phyloP scores from a whole-genome alignment of 768 basidiomycete species.

The Boletus patriciae region DNA sequence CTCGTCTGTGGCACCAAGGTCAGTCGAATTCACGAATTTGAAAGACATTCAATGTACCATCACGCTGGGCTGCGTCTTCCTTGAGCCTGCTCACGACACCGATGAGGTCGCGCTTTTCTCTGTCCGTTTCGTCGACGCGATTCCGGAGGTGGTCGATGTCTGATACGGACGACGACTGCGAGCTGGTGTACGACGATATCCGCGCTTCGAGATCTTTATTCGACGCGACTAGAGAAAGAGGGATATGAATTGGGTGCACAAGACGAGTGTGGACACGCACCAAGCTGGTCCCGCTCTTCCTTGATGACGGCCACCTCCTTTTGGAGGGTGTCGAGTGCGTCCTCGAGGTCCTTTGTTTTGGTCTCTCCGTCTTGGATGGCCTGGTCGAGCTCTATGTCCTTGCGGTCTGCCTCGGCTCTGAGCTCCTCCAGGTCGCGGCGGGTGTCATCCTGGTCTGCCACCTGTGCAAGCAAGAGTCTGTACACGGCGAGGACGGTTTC shows the following conservation, averaged over 20 bases:
- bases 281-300: constrained; percentile 64
- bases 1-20: constrained; percentile 51
- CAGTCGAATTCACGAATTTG: neutral
- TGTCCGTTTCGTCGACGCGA: constrained; percentile 72
- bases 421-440: constrained; percentile 69
- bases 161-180: constrained; percentile 60
- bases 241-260: constrained; percentile 8
- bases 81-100: constrained; percentile 81
- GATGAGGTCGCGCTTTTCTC: constrained; percentile 89
- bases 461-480: constrained; percentile 57
- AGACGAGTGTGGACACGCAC: constrained; percentile 41
- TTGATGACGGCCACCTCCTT: constrained; percentile 57
- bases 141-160: constrained; percentile 59
- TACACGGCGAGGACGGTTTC: constrained; percentile 66
- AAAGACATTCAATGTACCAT: constrained; percentile 50
- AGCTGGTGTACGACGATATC: constrained; percentile 53
- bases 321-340: constrained; percentile 49
- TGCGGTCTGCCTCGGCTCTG: constrained; percentile 64
- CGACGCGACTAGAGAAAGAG: constrained; percentile 40
- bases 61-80: constrained; percentile 69
- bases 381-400: constrained; percentile 84
- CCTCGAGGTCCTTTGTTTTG: constrained; percentile 55
- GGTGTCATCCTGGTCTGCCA: constrained; percentile 51
- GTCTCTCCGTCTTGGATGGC: constrained; percentile 77
- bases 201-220: constrained; percentile 52